Percentiles rank a stretch among this genome's conserved stretches.
Conservation (phyloP, 2,329 filamentous ascomycete species). For the Aschersonia sp. region DNA sequence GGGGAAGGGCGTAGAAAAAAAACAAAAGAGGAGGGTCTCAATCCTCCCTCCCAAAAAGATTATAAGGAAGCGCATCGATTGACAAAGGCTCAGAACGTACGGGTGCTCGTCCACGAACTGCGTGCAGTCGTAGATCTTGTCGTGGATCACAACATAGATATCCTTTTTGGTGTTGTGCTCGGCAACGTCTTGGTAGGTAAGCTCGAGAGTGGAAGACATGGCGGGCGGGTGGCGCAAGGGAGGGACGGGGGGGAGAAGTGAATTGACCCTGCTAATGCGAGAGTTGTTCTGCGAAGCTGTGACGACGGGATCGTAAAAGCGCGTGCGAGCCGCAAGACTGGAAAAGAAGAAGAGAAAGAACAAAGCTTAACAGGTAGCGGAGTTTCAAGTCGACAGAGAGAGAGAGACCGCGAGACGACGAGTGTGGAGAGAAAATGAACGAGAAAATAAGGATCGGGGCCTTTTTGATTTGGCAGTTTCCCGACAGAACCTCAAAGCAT, state of each 20-base stretch:
- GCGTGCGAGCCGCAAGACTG: background rate
- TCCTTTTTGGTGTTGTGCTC: conserved; percentile 91
- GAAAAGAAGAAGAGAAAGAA: background rate
- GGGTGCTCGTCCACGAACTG: conserved; percentile 97
- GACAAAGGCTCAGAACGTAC: conserved; percentile 29
- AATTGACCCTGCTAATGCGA: background rate
- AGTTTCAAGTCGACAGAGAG: no score
- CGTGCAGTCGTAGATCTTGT: conserved; percentile 85
- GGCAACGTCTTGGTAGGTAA: conserved; percentile 69
- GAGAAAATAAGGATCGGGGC: no score
- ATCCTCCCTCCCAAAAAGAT: no score
- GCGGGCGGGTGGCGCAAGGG: background rate
- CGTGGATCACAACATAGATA: conserved; percentile 79
- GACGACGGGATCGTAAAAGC: no score
- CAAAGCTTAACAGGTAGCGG: no score
- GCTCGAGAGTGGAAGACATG: conserved; percentile 26
- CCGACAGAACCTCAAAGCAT: no score
- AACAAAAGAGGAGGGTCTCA: background rate
- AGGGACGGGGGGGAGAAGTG: background rate
- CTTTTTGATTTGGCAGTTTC: no score
- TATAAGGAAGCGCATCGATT: background rate
- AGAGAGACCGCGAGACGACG: no score
- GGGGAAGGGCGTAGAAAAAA: background rate
- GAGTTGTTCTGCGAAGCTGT: no score
- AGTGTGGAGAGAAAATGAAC: no score